A percentile compares a stretch with the other conserved stretches of the same genome.
Evolutionary conservation across 306 rosid species (phyloP).

Genomic region (Ormosia emarginata): DNA sequence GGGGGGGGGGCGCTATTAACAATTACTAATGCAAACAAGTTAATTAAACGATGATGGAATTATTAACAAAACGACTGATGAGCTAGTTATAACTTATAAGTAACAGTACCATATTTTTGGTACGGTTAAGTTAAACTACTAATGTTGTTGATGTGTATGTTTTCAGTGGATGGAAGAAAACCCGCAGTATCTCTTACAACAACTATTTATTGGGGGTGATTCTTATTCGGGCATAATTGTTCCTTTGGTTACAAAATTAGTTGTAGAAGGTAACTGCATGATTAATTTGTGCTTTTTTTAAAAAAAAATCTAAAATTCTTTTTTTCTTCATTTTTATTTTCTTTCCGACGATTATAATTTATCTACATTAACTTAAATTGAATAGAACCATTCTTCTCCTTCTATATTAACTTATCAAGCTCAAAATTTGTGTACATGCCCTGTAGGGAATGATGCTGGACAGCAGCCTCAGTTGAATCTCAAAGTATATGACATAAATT

Average conservation of each 20-base stretch:
- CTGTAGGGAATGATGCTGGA: conserved; percentile 14
- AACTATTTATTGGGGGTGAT: conserved; percentile 22
- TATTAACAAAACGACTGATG: neutral
- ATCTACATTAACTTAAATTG: neutral
- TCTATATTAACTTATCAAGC: neutral
- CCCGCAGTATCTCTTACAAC: neutral
- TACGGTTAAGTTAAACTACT: too few species aligned
- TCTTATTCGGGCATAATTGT: conserved; percentile 16
- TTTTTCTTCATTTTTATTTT: neutral
- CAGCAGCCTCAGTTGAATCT: conserved; percentile 14
- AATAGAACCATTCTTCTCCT: neutral
- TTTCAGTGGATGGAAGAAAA: conserved; percentile 25
- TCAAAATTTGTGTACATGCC: neutral
- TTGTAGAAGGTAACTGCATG: conserved; percentile 2
- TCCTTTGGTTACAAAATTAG: conserved; percentile 5
- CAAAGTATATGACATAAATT: neutral
- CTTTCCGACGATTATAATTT: neutral
- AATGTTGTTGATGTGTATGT: neutral
- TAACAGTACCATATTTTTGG: too few species aligned
- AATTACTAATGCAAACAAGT: too few species aligned
- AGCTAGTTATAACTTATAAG: neutral
- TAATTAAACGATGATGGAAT: too few species aligned
- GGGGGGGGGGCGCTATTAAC: too few species aligned
- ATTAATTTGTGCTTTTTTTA: neutral
- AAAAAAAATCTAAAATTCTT: neutral